Evolutionary conservation across 106 monocot genomes (phyloP).

Genomic region (Dioscorea dumetorum): DNA sequence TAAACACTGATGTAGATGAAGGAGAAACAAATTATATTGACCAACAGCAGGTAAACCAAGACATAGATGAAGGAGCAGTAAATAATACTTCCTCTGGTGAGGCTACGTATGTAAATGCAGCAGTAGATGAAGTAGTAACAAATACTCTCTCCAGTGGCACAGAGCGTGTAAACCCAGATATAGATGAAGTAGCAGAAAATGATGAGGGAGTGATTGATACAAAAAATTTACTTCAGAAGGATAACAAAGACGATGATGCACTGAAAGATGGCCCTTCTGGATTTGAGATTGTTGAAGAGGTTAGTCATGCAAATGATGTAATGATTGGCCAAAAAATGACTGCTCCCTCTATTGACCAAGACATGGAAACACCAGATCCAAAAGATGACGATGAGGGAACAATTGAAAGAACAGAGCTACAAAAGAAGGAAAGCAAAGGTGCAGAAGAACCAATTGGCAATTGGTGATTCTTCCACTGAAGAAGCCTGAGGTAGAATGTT

Average conservation of each 20-base stretch:
- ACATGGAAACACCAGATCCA: constrained; percentile 2
- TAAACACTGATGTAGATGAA: too few relatives aligned
- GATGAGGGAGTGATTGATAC: too few relatives aligned
- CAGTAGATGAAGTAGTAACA: too few relatives aligned
- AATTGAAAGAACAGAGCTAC: background rate
- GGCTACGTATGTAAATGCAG: too few relatives aligned
- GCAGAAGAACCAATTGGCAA: background rate
- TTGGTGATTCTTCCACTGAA: background rate
- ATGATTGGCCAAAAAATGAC: background rate
- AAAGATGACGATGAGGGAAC: background rate
- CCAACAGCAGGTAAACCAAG: too few relatives aligned
- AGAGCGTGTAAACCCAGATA: too few relatives aligned
- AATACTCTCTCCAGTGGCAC: too few relatives aligned
- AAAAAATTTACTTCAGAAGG: too few relatives aligned
- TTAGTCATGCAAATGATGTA: background rate
- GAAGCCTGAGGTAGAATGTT: background rate
- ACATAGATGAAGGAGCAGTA: too few relatives aligned
- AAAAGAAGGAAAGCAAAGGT: background rate
- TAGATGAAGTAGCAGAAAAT: too few relatives aligned
- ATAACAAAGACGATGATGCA: background rate
- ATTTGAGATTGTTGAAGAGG: background rate
- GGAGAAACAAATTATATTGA: too few relatives aligned
- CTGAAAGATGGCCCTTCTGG: background rate
- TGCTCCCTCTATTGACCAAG: background rate
- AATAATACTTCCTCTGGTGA: too few relatives aligned